Base-by-base conservation (phyloP, 305 asterid species). In the Striga hermonthica region DNA sequence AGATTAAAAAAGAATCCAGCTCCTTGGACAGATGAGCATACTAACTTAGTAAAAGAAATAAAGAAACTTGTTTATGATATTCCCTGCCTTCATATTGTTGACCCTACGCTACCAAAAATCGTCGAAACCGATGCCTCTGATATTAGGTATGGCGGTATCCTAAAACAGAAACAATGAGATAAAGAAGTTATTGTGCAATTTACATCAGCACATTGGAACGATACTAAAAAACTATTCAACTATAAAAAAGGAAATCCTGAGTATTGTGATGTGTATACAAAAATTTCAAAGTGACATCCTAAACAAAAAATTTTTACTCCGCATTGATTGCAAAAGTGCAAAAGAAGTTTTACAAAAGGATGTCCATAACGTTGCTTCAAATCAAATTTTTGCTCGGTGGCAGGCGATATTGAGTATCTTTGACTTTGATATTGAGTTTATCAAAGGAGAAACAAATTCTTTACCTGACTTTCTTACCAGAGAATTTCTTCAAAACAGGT, bases 261-360 rank as follows among this genome's bases (percentile, higher is more conserved):
- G 14, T 4, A 47, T 47, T 47, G 54, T 47, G 9, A 9, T 47
- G 15, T 47, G 54, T 12, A 43, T 47, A 4, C 54, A 47, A 9
- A 47, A 47, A 47, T 47, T 47, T 9, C 54, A 47, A 12, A 47
- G 54, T 47, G 54, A 47, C 15, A 8, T 47, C 9, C n/a, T 47
- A 6, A 47, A 47, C 9, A 4, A 4, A 47, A 47, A 47, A 12
- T 9, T 47, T 47, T 9, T 47, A 6, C 4, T 9, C 15, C 9
- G 54, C 9, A 47, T 47, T 1, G 54, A 47, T 12, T 47, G 4
- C n/a, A 47, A 6, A 47, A 47, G 54, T 9, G 54, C 54, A 8
- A 47, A 47, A 47, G 13, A 47, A 47, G 54, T 47, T 47, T 47
- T 47, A 47, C 54, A 47, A 47, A 47, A 47, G 9, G 54, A 47